Base-by-base conservation (phyloP, 2,329 filamentous ascomycete species). In the Verticillium klebahnii region DNA sequence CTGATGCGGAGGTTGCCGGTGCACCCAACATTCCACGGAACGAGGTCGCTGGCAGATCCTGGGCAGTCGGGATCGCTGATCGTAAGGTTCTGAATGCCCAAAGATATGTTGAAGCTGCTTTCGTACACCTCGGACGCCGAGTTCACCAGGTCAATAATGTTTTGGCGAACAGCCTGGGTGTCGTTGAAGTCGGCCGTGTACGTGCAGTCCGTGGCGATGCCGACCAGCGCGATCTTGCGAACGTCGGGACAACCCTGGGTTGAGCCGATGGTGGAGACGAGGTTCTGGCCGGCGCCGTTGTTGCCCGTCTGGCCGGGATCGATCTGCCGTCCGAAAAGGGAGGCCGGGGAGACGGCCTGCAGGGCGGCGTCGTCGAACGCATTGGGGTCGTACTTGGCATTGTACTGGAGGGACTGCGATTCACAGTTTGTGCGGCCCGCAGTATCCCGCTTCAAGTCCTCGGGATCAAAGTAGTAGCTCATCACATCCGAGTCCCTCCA, bases 151-250 rank as follows among this genome's bases (percentile, higher is more conserved):
- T 80, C 82, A 68, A 99, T 93, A 65, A 99, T 84, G 72, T 95
- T 95, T 64, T 84, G 74, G 61, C 88, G 84, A 29, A 89, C 84
- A n/a, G 85, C 79, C 58, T 85, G 80, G 54, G 84, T 84, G 25
- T 82, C 84, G 64, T 88, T 84, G 73, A 97, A 96, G 3, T 82
- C 81, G 2, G 79, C 80, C 45, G 89, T 92, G 72, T 98, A 98
- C 9, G 87, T 91, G 79, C 95, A 99, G 74, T 99, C 95, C 0
- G 93, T 95, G 9, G 93, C 95, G 40, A 98, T 87, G 32, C 95
- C 95, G 29, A 99, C 86, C 50, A 98, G 82, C 1, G 95, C 95
- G 19, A 99, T 92, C 75, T 91, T 96, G 67, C 93, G 87, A n/a
- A 92, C 94, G 1, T 83, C 88, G 6, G 94, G 94, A 72, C 95